A percentile compares a stretch with the other conserved stretches of the same genome.
phyloP scores from a whole-genome alignment of 805 yeast genomes.

The Metschnikowia kunwiensis region DNA sequence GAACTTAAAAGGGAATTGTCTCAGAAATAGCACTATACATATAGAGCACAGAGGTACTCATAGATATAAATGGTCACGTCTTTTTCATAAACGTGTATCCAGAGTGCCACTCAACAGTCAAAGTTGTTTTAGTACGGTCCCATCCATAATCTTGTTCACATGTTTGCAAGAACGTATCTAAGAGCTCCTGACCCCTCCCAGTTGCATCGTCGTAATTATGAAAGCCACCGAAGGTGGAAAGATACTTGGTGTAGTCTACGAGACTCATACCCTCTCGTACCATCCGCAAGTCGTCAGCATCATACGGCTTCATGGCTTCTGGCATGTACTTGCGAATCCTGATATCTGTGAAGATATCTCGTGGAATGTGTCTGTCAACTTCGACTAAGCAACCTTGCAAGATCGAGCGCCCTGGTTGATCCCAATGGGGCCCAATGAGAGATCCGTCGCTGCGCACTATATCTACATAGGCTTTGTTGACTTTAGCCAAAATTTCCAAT shows the following conservation, averaged over 20 bases:
- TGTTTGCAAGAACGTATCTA: slow-evolving; percentile 31
- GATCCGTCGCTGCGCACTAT: slow-evolving; percentile 42
- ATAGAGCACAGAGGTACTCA: too few relatives aligned
- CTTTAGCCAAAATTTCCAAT: slow-evolving; percentile 19
- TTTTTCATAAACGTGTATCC: slow-evolving; percentile 49
- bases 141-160: slow-evolving; percentile 44
- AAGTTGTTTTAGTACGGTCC: slow-evolving; percentile 32
- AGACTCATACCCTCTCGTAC: slow-evolving; percentile 40
- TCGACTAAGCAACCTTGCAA: slow-evolving; percentile 46
- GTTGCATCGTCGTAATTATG: slow-evolving; percentile 51
- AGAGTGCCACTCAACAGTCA: slow-evolving; percentile 49
- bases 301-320: slow-evolving; percentile 6
- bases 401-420: slow-evolving; percentile 71
- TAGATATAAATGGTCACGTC: too few relatives aligned
- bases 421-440: slow-evolving; percentile 72
- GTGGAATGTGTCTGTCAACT: slow-evolving; percentile 42
- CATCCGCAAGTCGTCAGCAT: slow-evolving; percentile 26
- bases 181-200: slow-evolving; percentile 32
- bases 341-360: slow-evolving; percentile 40
- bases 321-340: slow-evolving; percentile 28
- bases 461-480: slow-evolving; percentile 31
- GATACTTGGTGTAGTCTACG: slow-evolving; percentile 47
- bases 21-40: too few relatives aligned
- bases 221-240: slow-evolving; percentile 67
- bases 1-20: too few relatives aligned